These are phyloP conservation scores for Camelina laxa DNA, from an alignment of 345 rosid species.

Conservation along the genomic window DNA sequence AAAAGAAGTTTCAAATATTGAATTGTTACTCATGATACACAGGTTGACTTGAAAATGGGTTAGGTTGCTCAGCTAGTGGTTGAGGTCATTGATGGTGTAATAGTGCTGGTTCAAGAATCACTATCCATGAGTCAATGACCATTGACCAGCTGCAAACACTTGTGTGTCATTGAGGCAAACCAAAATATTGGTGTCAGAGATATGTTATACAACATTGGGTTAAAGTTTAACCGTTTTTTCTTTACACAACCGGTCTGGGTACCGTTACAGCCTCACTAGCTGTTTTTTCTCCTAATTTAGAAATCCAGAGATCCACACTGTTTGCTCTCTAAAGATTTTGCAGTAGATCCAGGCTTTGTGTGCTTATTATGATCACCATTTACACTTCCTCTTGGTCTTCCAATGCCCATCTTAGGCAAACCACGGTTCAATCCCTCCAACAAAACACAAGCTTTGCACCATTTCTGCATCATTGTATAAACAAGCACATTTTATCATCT, in stretches of 20 bases:
- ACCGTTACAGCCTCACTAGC: not conserved
- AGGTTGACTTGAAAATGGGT: not conserved
- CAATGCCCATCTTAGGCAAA: constrained; percentile 86
- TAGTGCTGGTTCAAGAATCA: not conserved
- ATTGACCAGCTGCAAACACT: constrained; percentile 1
- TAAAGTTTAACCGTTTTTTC: not conserved
- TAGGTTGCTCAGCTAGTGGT: constrained; percentile 22
- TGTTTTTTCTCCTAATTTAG: not conserved
- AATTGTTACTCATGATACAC: constrained; percentile 2
- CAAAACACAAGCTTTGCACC: constrained; percentile 95
- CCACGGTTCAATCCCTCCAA: constrained; percentile 94
- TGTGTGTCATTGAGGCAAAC: not conserved
- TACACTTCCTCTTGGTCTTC: constrained; percentile 53
- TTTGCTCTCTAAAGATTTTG: constrained; percentile 64
- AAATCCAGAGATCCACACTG: constrained; percentile 86
- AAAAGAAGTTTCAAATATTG: constrained; percentile 6
- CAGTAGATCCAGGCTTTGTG: constrained; percentile 33
- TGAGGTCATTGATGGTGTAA: constrained; percentile 18
- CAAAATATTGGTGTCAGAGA: not conserved
- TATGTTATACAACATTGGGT: not conserved
- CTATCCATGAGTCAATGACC: not conserved
- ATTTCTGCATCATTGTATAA: constrained; percentile 54
- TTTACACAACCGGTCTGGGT: constrained; percentile 15
- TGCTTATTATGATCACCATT: constrained; percentile 49
- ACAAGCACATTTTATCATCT: not conserved